A percentile compares a stretch with the other conserved stretches of the same genome.
These are phyloP conservation scores for Silene coronaria DNA, from an alignment of 179 eudicot species.

Conservation along the genomic window DNA sequence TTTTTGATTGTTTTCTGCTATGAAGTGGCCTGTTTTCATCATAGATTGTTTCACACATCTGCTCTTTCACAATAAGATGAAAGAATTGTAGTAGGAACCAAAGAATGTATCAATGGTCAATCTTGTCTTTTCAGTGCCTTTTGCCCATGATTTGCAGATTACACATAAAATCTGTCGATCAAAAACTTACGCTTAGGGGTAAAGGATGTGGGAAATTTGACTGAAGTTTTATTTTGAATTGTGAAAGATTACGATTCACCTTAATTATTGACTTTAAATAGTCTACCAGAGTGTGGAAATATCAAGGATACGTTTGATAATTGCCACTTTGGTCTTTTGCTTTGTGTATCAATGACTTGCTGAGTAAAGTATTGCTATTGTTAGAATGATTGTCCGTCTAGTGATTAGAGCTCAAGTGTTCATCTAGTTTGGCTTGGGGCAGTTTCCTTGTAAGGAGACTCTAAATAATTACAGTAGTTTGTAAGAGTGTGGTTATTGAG, in stretches of 20 bases:
- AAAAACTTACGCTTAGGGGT: not conserved
- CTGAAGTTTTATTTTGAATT: not conserved
- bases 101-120: not conserved
- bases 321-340: not conserved
- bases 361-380: not conserved
- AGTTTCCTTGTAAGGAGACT: not conserved
- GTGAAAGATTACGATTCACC: not conserved
- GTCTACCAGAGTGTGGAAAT: not conserved
- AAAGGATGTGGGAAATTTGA: not conserved
- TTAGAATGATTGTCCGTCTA: not conserved
- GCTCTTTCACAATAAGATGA: not conserved
- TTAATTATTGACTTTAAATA: not conserved
- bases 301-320: not conserved
- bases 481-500: not conserved
- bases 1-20: too few species aligned
- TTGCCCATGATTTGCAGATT: not conserved
- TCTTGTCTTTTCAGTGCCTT: not conserved
- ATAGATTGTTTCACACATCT: too few species aligned
- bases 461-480: not conserved
- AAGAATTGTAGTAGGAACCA: not conserved
- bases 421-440: not conserved
- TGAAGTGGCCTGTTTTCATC: too few species aligned
- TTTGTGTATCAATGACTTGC: not conserved
- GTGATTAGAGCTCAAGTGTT: not conserved
- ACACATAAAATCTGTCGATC: not conserved